Percentiles rank a stretch among this genome's conserved stretches.
phyloP scores from a whole-genome alignment of 371 early-diverging fungal species.

The Capillidium heterosporum region DNA sequence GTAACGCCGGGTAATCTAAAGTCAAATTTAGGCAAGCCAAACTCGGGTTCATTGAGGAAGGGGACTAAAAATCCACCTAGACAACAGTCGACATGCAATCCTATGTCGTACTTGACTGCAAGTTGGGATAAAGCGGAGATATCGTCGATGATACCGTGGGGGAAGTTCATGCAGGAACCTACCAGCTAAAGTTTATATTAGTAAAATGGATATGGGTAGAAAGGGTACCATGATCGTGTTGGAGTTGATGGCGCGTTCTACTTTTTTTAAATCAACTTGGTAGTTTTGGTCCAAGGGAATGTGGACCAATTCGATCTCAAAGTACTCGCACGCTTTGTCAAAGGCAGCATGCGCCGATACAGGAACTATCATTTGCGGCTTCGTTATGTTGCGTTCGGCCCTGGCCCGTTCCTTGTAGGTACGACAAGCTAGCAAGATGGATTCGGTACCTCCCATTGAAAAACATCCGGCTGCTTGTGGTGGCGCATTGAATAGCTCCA shows the following conservation, averaged over 20 bases:
- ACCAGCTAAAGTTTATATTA: conserved; percentile 28
- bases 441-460: conserved; percentile 91
- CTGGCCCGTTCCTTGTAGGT: conserved; percentile 66
- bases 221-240: conserved; percentile 67
- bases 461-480: conserved; percentile 54
- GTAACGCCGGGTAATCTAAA: conserved; percentile 89
- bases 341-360: conserved; percentile 88
- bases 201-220: background rate
- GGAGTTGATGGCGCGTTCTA: conserved; percentile 59
- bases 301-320: conserved; percentile 66
- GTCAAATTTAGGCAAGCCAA: conserved; percentile 62
- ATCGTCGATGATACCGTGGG: conserved; percentile 88
- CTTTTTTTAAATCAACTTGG: conserved; percentile 50
- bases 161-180: conserved; percentile 84
- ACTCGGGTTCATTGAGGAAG: conserved; percentile 80
- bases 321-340: conserved; percentile 85
- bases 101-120: conserved; percentile 66
- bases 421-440: conserved; percentile 84
- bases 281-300: conserved; percentile 71
- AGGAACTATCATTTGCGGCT: conserved; percentile 87
- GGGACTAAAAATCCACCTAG: conserved; percentile 93
- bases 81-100: conserved; percentile 90
- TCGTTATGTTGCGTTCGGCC: conserved; percentile 47
- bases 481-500: conserved; percentile 69
- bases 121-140: conserved; percentile 59